phyloP scores from a whole-genome alignment of 164 flowering plant genomes.

The Chimonanthus praecox region DNA sequence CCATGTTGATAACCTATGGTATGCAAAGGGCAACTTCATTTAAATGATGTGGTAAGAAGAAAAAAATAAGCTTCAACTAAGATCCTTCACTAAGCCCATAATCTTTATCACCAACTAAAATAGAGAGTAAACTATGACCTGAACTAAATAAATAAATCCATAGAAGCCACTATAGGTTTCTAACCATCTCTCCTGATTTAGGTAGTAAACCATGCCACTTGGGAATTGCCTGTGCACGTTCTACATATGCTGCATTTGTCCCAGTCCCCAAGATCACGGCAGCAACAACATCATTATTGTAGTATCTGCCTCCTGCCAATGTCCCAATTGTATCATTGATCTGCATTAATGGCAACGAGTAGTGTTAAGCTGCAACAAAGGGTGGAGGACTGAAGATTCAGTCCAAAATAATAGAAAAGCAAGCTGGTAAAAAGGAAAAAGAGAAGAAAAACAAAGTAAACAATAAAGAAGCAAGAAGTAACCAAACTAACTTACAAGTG shows the following conservation, averaged over 20 bases:
- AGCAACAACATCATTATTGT: slow-evolving; percentile 55
- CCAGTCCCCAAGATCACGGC: slow-evolving; percentile 98
- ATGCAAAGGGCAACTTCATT: slow-evolving; percentile 1
- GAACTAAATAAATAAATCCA: neutral
- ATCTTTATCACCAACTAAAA: neutral
- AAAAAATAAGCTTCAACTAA: neutral
- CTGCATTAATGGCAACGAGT: slow-evolving; percentile 29
- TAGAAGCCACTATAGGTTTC: slow-evolving; percentile 7
- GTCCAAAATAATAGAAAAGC: too few relatives aligned
- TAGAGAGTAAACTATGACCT: neutral
- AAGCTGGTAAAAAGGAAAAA: too few relatives aligned
- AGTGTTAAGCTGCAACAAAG: neutral
- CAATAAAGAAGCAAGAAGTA: neutral
- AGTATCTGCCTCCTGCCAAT: slow-evolving; percentile 84
- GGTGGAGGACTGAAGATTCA: neutral
- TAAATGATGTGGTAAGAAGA: neutral
- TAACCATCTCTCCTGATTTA: slow-evolving; percentile 92
- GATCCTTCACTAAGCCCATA: neutral
- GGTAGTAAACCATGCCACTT: slow-evolving; percentile 93
- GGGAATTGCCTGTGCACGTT: slow-evolving; percentile 91
- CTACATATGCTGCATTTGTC: slow-evolving; percentile 98
- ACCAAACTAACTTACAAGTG: slow-evolving; percentile 44
- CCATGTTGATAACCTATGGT: slow-evolving; percentile 92
- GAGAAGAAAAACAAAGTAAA: too few relatives aligned
- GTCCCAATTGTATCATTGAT: slow-evolving; percentile 97